Evolutionary conservation across 192 early-diverging fungal species (phyloP), one percentile per base, ranked within the genome.

Genomic region (Rhizoclosmatium sp.): DNA sequence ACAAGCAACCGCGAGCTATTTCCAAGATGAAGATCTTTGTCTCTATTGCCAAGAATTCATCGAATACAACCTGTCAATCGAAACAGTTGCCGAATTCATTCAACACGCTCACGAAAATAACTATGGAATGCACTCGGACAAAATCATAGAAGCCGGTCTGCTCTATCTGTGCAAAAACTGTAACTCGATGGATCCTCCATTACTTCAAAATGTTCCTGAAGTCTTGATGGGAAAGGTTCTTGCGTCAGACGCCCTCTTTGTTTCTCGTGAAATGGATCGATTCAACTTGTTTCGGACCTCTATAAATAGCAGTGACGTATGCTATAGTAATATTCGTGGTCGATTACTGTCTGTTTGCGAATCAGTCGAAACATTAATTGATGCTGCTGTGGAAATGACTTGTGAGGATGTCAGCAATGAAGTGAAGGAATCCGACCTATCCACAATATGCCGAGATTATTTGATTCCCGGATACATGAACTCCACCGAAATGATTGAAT

Each of bases 161-260:
- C 67, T 47, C 0, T 70, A 45, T 46, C 71, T 86, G 3, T 86
- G 85, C 54, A 78, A 80, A 46, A 66, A 71, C 21, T 41, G 16
- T 54, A 16, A 7, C 9, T 7, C 51, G 1, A 54, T 54, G 54
- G 21, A 69, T 85, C 73, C 19, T 9, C 23, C 21, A 64, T 76
- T 4, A 3, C 65, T 84, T n/a, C 21, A 14, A 12, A 49, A 14
- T 31, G 23, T 86, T 75, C 85, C 85, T 47, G 21, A 46, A 44
- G 3, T 44, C 39, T 82, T 71, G 76, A 5, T 81, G 21, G 78
- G 56, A 21, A 54, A 76, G 9, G 76, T 86, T 19, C 39, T 86
- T 2, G 65, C 74, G 2, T 79, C 82, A 39, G 85, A 86, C 59
- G 79, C 82, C 62, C 81, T 86, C n/a, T 84, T 69, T 78, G 76